Conservation (phyloP, 2,329 filamentous ascomycete genomes). For the Pyricularia sp. region DNA sequence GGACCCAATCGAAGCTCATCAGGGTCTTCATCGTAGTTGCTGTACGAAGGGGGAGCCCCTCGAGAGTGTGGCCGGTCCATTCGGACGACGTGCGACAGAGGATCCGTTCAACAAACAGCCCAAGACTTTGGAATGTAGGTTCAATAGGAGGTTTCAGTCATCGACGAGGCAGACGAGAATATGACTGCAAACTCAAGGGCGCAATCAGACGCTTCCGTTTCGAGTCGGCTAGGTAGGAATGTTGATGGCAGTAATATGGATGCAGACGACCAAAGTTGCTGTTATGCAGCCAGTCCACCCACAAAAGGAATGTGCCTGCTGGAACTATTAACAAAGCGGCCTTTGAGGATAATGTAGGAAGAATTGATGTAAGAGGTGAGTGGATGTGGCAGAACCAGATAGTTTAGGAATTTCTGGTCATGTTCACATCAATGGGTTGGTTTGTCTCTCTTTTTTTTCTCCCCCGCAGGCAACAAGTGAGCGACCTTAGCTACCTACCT, state of each 20-base stretch:
- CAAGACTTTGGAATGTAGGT: neutral
- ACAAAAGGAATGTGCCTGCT: neutral
- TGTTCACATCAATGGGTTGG: neutral
- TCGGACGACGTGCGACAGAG: slow-evolving; percentile 4
- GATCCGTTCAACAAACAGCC: neutral
- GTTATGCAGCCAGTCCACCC: neutral
- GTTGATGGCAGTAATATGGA: neutral
- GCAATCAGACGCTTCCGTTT: no score
- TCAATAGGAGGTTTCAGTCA: neutral
- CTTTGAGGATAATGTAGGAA: neutral
- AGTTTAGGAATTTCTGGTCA: neutral
- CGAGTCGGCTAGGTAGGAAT: neutral
- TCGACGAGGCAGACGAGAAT: neutral
- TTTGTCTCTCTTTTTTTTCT: neutral
- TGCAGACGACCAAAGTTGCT: neutral
- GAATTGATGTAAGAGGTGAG: neutral
- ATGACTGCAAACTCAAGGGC: neutral
- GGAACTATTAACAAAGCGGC: neutral
- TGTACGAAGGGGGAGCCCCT: slow-evolving; percentile 35
- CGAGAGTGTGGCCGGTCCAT: slow-evolving; percentile 40
- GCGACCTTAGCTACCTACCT: neutral
- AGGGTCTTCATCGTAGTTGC: slow-evolving; percentile 40
- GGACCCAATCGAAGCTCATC: slow-evolving; percentile 32
- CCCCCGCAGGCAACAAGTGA: neutral
- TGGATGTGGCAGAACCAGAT: neutral